Evolutionary conservation across 2,329 filamentous ascomycete genomes (phyloP), one percentile per base, ranked within the genome.

Genomic region (Aspergillus cejpii): DNA sequence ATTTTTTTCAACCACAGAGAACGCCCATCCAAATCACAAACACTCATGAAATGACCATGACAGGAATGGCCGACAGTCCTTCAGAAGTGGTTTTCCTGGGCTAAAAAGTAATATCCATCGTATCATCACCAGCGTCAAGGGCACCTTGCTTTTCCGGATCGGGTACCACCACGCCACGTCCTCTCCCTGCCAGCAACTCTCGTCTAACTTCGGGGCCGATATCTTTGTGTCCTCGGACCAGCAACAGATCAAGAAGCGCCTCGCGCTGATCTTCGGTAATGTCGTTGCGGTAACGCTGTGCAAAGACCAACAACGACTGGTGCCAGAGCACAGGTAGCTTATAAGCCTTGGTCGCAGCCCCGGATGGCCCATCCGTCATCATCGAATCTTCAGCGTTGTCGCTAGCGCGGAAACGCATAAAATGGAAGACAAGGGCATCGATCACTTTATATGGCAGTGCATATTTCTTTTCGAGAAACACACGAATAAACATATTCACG

Each of bases 321-420:
- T 98, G 92, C 89, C 91, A 98, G 44, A 98, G 81, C 6, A 98
- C 89, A 0, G 94, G 92, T 53, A 97, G 66, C 62, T 85, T 87
- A 19, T 70, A 60, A 55, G 75, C 66, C 65, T 76, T 72, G 38
- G 79, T 77, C n/a, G 72, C 72, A 14, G 67, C 67, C 46, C 59
- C 67, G 24, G 66, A 61, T 12, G 52, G 47, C 14, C 65, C 59
- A 47, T 69, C 64, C 64, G 69, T 60, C 56, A 71, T 64, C 40
- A 72, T 73, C 7, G 74, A 71, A 44, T 84, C 81, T 24, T 78
- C 73, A 3, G 64, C 69, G 24, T 72, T 72, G 41, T 73, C 82
- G 20, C 80, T 76, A 42, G 79, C 85, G 26, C 87, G 79, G 73
- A 95, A 96, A 12, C 92, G 84, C 50, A 97, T 68, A 68, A 98